phyloP scores from a whole-genome alignment of 2,329 filamentous ascomycete species.

The Fusarium brevicatenulatum region DNA sequence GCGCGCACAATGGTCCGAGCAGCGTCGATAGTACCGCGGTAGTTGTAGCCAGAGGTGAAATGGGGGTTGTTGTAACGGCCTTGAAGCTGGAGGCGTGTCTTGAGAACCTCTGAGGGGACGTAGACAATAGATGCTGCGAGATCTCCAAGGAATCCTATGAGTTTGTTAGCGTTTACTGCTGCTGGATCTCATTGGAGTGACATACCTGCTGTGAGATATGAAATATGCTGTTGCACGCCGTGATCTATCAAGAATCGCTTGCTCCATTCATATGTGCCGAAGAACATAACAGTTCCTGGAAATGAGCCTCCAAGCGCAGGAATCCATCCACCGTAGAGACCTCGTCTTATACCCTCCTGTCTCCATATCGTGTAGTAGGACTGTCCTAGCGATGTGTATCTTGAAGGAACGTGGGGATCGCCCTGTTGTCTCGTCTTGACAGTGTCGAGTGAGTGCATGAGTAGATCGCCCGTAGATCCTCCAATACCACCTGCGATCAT shows the following conservation, averaged over 20 bases:
- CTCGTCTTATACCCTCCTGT: slow-evolving; percentile 87
- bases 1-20: slow-evolving; percentile 82
- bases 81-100: slow-evolving; percentile 95
- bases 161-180: slow-evolving; percentile 1
- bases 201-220: slow-evolving; percentile 86
- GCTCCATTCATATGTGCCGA: slow-evolving; percentile 95
- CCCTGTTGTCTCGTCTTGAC: slow-evolving; percentile 98
- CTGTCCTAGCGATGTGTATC: slow-evolving; percentile 88
- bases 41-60: slow-evolving; percentile 96
- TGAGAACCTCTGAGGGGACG: slow-evolving; percentile 96
- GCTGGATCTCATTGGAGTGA: neutral
- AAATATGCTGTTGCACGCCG: slow-evolving; percentile 82
- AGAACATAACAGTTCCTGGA: slow-evolving; percentile 92
- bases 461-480: slow-evolving; percentile 91
- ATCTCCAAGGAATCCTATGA: slow-evolving; percentile 86
- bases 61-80: slow-evolving; percentile 94
- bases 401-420: slow-evolving; percentile 90
- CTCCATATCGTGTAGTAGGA: slow-evolving; percentile 94
- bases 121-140: slow-evolving; percentile 92
- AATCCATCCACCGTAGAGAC: slow-evolving; percentile 92
- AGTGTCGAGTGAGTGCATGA: slow-evolving; percentile 99
- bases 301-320: slow-evolving; percentile 94
- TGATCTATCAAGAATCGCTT: slow-evolving; percentile 88
- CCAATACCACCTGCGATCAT: slow-evolving; percentile 96
- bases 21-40: slow-evolving; percentile 85